Evolutionary conservation across 345 rosid genomes (phyloP).

Genomic region (Aegle marmelos): DNA sequence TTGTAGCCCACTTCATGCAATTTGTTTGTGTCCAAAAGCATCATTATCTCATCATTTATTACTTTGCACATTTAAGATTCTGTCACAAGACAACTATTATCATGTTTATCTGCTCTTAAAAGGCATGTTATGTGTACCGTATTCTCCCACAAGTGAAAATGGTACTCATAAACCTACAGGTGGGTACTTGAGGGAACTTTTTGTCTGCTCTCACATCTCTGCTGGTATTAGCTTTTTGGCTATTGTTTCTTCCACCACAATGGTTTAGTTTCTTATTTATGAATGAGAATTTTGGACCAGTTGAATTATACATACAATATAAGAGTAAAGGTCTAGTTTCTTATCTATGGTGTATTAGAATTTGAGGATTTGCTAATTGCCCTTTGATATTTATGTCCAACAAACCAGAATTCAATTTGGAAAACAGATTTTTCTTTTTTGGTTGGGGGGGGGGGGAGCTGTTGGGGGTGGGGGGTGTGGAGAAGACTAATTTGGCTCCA

Average conservation of each 20-base stretch:
- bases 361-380: not conserved
- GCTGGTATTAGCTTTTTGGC: not conserved
- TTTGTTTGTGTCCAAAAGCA: not conserved
- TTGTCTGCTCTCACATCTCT: not conserved
- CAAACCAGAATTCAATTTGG: no score
- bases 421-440: no score
- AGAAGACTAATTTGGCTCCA: no score
- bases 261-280: not conserved
- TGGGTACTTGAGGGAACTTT: not conserved
- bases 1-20: not conserved
- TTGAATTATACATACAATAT: not conserved
- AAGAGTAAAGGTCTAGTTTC: not conserved
- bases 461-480: accelerated
- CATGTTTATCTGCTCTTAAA: not conserved
- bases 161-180: not conserved
- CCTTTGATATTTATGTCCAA: not conserved
- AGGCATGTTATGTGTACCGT: not conserved
- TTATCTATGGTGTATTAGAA: not conserved
- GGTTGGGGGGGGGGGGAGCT: no score
- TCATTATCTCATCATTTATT: not conserved
- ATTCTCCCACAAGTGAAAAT: not conserved
- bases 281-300: not conserved
- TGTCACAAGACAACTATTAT: not conserved
- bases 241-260: not conserved
- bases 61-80: not conserved